Conservation (phyloP, 495 filamentous ascomycete genomes). For the Aspergillus carlsbadensis region DNA sequence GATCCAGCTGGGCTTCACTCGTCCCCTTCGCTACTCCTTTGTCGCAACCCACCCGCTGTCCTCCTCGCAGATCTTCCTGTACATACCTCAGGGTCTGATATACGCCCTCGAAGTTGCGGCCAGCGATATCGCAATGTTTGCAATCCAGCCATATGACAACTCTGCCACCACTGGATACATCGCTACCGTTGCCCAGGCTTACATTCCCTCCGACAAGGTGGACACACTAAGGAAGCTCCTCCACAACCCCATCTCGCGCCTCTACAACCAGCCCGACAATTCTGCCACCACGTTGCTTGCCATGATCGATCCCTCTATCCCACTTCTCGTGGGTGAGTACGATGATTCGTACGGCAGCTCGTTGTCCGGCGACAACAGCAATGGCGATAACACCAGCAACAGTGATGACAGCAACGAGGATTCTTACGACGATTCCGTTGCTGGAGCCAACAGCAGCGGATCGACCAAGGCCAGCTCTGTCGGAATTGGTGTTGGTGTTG, state of each 20-base stretch:
- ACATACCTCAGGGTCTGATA: constrained; percentile 72
- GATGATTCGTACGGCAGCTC: constrained; percentile 34
- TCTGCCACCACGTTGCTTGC: constrained; percentile 66
- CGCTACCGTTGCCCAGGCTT: constrained; percentile 76
- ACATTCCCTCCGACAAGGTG: constrained; percentile 66
- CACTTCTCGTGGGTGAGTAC: constrained; percentile 61
- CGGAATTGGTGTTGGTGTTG: constrained; percentile 75
- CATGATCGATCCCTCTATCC: constrained; percentile 83
- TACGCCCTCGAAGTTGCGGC: constrained; percentile 56
- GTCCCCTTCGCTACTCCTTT: constrained; percentile 77
- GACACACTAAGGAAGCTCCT: constrained; percentile 62
- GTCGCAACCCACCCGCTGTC: constrained; percentile 68
- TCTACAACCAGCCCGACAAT: constrained; percentile 66
- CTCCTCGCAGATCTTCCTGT: constrained; percentile 83
- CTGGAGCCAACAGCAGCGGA: constrained; percentile 50
- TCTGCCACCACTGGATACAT: constrained; percentile 67
- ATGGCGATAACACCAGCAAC: constrained; percentile 20
- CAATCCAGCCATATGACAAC: constrained; percentile 78
- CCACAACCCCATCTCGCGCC: constrained; percentile 60
- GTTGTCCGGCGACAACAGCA: constrained; percentile 18
- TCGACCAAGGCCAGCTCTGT: constrained; percentile 69
- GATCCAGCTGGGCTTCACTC: constrained; percentile 83
- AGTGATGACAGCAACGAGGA: constrained; percentile 27
- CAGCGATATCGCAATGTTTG: constrained; percentile 62
- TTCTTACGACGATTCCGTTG: constrained; percentile 32